phyloP scores from a whole-genome alignment of 2,329 filamentous ascomycete genomes.

The Pseudocercospora fuligena region DNA sequence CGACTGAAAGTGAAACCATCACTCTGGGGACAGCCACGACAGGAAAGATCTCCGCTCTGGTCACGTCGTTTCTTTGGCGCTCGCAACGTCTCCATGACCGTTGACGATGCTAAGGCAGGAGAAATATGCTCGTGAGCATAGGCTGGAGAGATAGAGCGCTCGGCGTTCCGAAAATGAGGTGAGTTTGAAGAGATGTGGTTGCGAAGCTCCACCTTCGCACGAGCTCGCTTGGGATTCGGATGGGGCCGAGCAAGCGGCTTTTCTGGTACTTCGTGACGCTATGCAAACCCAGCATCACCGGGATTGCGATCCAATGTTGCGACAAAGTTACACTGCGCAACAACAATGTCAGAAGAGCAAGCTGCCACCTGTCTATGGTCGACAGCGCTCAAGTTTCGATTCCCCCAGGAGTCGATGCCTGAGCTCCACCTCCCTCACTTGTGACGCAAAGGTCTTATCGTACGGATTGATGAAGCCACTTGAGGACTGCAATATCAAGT shows the following conservation, averaged over 20 bases:
- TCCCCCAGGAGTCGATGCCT: not conserved
- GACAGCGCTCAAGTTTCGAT: not conserved
- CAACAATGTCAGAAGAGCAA: not conserved
- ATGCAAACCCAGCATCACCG: constrained; percentile 1
- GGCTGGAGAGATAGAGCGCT: not conserved
- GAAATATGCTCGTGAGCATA: not conserved
- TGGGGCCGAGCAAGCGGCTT: not conserved
- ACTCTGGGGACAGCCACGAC: not conserved
- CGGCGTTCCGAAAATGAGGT: not conserved
- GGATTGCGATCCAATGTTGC: not conserved
- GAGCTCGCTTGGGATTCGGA: not conserved
- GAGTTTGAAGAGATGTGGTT: constrained; percentile 1
- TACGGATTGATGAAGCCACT: not conserved
- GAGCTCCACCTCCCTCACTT: no score
- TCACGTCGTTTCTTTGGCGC: not conserved
- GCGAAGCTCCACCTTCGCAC: not conserved
- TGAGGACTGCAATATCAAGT: not conserved
- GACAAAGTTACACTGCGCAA: not conserved
- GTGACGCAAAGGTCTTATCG: not conserved
- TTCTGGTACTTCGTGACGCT: not conserved
- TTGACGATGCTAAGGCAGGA: not conserved
- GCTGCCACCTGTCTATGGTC: no score
- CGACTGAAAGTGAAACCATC: not conserved
- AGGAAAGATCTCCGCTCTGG: not conserved
- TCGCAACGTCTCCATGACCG: not conserved